Conservation (phyloP, 176 grass and related monocot genomes). For the Coix lacrymajobi region DNA sequence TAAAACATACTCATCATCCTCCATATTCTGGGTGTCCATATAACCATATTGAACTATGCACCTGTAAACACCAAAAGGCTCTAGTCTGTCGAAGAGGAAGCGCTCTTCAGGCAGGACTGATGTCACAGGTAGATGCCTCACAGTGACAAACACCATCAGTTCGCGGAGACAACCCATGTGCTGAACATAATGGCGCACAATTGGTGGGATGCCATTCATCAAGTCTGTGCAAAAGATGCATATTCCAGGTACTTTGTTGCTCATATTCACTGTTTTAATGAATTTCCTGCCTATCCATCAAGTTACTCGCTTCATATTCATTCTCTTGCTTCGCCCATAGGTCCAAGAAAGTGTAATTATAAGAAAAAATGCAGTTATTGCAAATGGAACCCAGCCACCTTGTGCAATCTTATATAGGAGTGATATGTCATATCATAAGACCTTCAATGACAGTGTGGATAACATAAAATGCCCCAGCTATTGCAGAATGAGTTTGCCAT, state of each 20-base stretch:
- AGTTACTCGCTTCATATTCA: conserved; percentile 47
- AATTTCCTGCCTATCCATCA: conserved; percentile 54
- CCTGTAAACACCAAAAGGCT: conserved; percentile 55
- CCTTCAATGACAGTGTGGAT: conserved; percentile 49
- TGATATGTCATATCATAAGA: conserved; percentile 59
- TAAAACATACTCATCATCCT: conserved; percentile 55
- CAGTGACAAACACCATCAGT: conserved; percentile 70
- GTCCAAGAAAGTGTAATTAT: conserved; percentile 73
- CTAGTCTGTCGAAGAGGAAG: conserved; percentile 64
- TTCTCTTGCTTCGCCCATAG: conserved; percentile 69
- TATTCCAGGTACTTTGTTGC: conserved; percentile 44
- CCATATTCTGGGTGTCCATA: conserved; percentile 66
- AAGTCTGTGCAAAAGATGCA: conserved; percentile 81
- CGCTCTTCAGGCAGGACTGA: conserved; percentile 63
- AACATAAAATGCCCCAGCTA: conserved; percentile 36
- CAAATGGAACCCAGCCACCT: conserved; percentile 89
- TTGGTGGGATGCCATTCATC: conserved; percentile 77
- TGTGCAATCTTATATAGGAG: conserved; percentile 61
- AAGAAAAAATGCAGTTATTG: conserved; percentile 65
- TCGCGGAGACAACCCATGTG: conserved; percentile 49
- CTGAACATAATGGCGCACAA: conserved; percentile 61
- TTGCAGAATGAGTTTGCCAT: conserved; percentile 35
- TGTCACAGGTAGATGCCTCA: conserved; percentile 54
- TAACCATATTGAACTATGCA: conserved; percentile 83
- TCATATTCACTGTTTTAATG: conserved; percentile 18